Conservation (phyloP, 2,329 filamentous ascomycete genomes). For the Penicillium sp. region DNA sequence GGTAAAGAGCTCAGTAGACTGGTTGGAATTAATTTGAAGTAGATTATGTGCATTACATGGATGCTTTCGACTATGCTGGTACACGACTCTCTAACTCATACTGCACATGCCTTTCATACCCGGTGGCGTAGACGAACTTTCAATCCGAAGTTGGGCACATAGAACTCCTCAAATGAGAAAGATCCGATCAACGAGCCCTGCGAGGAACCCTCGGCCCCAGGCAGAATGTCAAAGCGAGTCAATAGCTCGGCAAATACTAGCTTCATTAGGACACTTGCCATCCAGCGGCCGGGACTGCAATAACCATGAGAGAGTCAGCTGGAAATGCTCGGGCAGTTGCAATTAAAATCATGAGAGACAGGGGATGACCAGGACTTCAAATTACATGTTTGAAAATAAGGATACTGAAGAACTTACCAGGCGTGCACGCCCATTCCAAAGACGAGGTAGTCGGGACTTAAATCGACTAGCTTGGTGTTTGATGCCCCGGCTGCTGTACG, state of each 20-base stretch:
- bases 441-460: conserved; percentile 29
- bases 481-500: conserved; percentile 17
- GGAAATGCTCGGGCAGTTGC: conserved; percentile 8
- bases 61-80: too few relatives aligned
- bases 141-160: conserved; percentile 32
- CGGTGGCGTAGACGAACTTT: conserved; percentile 35
- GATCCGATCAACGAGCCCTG: conserved; percentile 14
- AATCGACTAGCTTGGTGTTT: conserved; percentile 19
- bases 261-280: conserved; percentile 27
- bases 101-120: conserved; percentile 24
- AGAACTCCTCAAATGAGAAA: conserved; percentile 31
- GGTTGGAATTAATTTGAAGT: too few relatives aligned
- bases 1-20: too few relatives aligned
- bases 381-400: neutral
- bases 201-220: conserved; percentile 1
- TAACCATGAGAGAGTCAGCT: conserved; percentile 6
- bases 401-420: conserved; percentile 19
- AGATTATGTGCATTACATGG: too few relatives aligned
- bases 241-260: conserved; percentile 23
- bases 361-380: neutral
- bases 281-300: conserved; percentile 27
- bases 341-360: conserved; percentile 15
- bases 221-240: conserved; percentile 19
- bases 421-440: conserved; percentile 28
- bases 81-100: too few relatives aligned